Evolutionary conservation across 371 early-diverging fungal genomes (phyloP), one percentile per base, ranked within the genome.

Genomic region (Mortierella sp.): DNA sequence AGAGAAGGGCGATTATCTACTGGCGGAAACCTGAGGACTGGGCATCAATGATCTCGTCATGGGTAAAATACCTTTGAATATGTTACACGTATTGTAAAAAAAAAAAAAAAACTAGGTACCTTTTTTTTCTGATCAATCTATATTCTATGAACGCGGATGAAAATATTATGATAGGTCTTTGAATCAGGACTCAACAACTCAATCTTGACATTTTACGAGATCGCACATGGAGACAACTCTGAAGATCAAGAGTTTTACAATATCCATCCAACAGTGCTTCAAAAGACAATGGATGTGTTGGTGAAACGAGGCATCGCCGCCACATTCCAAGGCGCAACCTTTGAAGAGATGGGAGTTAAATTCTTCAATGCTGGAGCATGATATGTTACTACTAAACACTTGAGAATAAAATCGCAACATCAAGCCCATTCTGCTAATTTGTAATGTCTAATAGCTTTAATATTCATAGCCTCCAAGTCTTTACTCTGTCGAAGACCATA

Each of bases 11-110:
- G 18, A 84, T 93, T 22, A 84, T 97, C 11, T 93, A 91, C 72
- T 96, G 97, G 97, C 90, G 93, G 72, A 95, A 91, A 81, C 96
- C 96, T 11, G 95, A 95, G 43, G 96, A 95, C 61, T 97, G 97
- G 97, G 96, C 96, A 0, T 72, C 86, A 35, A 69, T 93, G 71
- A 90, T 97, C 20, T 90, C 91, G 75, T 85, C 88, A 66, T 96
- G 96, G 96, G 97, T 95, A 84, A 20, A 18, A 68, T 51, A 59
- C 40, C 5, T n/a, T 59, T 28, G 14, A 30, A 30, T 30, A 2
- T 30, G 30, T 30, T 30, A 30, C 30, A 30, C 30, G 1, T 30
- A 30, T 30, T 30, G 4, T 4, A 30, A 30, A 30, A 30, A 30
- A 30, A 4, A 30, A 30, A 30, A n/a, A n/a, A n/a, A n/a, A n/a